Evolutionary conservation across 345 rosid genomes (phyloP).

Genomic region (Acer saccharum): DNA sequence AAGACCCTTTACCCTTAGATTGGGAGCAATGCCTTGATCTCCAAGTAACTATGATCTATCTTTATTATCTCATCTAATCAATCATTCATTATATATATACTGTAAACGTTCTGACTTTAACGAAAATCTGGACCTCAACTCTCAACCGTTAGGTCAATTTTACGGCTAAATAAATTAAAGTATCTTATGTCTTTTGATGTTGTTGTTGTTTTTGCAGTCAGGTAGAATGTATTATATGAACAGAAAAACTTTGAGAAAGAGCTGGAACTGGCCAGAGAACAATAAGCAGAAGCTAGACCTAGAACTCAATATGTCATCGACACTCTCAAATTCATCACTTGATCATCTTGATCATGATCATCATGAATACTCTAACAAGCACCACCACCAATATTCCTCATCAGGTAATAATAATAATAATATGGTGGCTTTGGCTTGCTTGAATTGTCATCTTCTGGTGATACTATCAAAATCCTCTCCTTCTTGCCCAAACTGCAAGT

Average conservation of each 20-base stretch:
- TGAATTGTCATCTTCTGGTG: constrained; percentile 56
- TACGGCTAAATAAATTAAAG: neutral
- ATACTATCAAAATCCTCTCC: constrained; percentile 51
- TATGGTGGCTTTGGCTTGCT: constrained; percentile 56
- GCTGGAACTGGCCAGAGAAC: constrained; percentile 46
- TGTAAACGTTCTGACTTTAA: too few relatives aligned
- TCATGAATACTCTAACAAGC: constrained; percentile 13
- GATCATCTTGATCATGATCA: constrained; percentile 1
- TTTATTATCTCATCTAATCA: neutral
- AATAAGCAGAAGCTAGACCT: constrained; percentile 38
- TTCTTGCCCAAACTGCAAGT: constrained; percentile 61
- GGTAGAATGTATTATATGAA: constrained; percentile 51
- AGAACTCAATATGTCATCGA: constrained; percentile 50
- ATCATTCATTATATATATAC: too few relatives aligned
- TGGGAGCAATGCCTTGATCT: constrained; percentile 65
- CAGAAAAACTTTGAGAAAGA: constrained; percentile 44
- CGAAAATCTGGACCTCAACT: too few relatives aligned
- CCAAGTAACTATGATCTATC: constrained; percentile 30
- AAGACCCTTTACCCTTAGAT: constrained; percentile 43
- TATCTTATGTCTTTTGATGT: neutral
- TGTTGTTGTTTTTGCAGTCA: constrained; percentile 34
- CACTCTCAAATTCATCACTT: neutral
- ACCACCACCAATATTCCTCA: constrained; percentile 8
- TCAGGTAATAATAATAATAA: constrained; percentile 10
- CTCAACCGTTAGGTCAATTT: neutral